Evolutionary conservation across 2,329 filamentous ascomycete species (phyloP).

Genomic region (Dryadomyces quercivorus): DNA sequence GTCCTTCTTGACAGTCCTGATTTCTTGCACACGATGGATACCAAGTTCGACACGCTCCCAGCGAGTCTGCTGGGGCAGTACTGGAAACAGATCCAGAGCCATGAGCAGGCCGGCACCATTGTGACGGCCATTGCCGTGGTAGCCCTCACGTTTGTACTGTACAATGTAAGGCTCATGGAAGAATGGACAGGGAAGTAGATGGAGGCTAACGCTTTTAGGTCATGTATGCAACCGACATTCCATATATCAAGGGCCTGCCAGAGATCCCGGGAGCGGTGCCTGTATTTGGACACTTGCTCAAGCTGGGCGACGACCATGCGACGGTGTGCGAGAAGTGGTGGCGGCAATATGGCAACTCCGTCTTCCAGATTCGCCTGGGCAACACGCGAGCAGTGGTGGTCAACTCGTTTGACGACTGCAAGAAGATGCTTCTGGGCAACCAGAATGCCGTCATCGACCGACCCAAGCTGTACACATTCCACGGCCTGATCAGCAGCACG

Average conservation of each 20-base stretch:
- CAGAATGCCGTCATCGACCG: constrained; percentile 68
- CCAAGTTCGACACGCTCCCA: constrained; percentile 4
- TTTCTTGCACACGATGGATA: constrained; percentile 3
- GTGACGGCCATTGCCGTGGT: constrained; percentile 6
- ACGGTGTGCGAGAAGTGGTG: constrained; percentile 42
- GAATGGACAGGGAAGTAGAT: background rate
- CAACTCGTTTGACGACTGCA: constrained; percentile 65
- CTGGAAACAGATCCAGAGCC: constrained; percentile 5
- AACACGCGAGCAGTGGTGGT: constrained; percentile 66
- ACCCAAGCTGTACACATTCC: constrained; percentile 70
- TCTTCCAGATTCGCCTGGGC: constrained; percentile 56
- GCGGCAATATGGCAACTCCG: constrained; percentile 43
- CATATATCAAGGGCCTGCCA: constrained; percentile 49
- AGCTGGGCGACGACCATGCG: constrained; percentile 46
- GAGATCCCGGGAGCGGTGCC: constrained; percentile 46
- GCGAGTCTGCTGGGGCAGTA: constrained; percentile 6
- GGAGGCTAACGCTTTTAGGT: background rate
- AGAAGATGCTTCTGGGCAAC: constrained; percentile 64
- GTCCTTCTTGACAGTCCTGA: background rate
- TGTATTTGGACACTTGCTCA: constrained; percentile 50
- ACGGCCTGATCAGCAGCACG: constrained; percentile 63
- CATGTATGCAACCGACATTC: constrained; percentile 38
- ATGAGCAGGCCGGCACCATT: constrained; percentile 8
- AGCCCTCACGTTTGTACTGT: constrained; percentile 5
- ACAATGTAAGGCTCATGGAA: constrained; percentile 1